A percentile compares a stretch with the other conserved stretches of the same genome.
phyloP scores from a whole-genome alignment of 2,329 filamentous ascomycete species.

The Arthrinium phaeospermum region DNA sequence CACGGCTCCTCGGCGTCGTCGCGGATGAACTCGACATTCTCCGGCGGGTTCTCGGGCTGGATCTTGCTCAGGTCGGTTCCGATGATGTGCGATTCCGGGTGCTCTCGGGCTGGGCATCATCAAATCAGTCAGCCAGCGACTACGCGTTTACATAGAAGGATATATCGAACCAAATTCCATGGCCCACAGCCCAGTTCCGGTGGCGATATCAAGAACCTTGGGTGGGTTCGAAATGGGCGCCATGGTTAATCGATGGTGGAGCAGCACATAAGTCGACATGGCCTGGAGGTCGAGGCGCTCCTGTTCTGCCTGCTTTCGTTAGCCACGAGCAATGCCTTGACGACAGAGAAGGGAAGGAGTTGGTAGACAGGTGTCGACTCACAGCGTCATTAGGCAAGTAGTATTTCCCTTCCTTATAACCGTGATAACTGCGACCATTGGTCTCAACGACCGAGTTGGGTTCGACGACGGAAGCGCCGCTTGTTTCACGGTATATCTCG shows the following conservation, averaged over 20 bases:
- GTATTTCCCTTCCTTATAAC: slow-evolving; percentile 3
- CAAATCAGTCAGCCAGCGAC: background rate
- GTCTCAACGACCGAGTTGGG: background rate
- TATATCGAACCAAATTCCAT: slow-evolving; percentile 19
- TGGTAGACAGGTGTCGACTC: background rate
- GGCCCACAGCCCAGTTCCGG: slow-evolving; percentile 11
- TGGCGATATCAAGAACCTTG: slow-evolving; percentile 17
- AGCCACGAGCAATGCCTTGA: too few species aligned
- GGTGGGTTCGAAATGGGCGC: background rate
- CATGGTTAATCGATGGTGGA: background rate
- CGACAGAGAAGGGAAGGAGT: too few species aligned
- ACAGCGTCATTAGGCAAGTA: background rate
- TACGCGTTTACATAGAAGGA: background rate
- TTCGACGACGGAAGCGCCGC: background rate
- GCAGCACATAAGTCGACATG: background rate
- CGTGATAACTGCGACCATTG: background rate
- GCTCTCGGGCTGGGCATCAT: background rate
- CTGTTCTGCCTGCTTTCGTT: slow-evolving; percentile 15
- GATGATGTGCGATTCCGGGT: slow-evolving; percentile 7
- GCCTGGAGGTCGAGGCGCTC: slow-evolving; percentile 21
- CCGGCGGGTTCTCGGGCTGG: slow-evolving; percentile 10
- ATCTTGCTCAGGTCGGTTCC: slow-evolving; percentile 23
- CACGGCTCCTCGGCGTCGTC: slow-evolving; percentile 22
- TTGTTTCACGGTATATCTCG: background rate
- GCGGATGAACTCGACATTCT: slow-evolving; percentile 11